Conservation (phyloP, 2,329 filamentous ascomycete genomes). For the Colletotrichum simmondsii region DNA sequence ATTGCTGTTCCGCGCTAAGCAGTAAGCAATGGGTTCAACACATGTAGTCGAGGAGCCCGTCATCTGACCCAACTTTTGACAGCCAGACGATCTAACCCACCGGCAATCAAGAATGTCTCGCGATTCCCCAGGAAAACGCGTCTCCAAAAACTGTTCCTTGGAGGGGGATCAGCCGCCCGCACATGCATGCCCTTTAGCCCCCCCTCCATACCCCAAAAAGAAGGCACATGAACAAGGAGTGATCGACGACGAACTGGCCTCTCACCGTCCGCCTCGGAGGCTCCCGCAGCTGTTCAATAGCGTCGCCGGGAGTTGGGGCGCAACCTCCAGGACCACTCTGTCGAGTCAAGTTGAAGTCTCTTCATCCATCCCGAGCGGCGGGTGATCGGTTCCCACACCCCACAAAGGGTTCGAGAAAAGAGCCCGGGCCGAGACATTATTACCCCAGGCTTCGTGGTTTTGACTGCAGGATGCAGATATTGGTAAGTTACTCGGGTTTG, state of each 20-base stretch:
- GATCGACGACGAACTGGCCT: background rate
- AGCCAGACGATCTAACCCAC: background rate
- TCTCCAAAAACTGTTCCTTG: background rate
- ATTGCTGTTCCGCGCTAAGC: background rate
- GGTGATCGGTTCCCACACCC: conserved; percentile 8
- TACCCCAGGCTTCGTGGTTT: conserved; percentile 10
- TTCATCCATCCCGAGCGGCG: conserved; percentile 4
- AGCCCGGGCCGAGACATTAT: conserved; percentile 3
- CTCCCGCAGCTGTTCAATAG: background rate
- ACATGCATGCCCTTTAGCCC: background rate
- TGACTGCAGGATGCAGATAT: background rate
- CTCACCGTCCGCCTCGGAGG: background rate
- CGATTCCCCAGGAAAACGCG: background rate
- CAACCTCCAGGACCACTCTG: conserved; percentile 7
- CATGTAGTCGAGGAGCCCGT: background rate
- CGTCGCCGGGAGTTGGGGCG: background rate
- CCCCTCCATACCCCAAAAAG: background rate
- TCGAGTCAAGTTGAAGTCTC: background rate
- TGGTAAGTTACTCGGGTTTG: background rate
- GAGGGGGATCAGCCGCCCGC: conserved; percentile 11
- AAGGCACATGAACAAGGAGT: conserved; percentile 5
- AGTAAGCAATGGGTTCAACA: background rate
- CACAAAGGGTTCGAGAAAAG: background rate
- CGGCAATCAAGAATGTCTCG: background rate
- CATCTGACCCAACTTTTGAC: conserved; percentile 8